A percentile compares a stretch with the other conserved stretches of the same genome.
phyloP scores from a whole-genome alignment of 2,329 filamentous ascomycete species.

The Cryphonectria naterciae region DNA sequence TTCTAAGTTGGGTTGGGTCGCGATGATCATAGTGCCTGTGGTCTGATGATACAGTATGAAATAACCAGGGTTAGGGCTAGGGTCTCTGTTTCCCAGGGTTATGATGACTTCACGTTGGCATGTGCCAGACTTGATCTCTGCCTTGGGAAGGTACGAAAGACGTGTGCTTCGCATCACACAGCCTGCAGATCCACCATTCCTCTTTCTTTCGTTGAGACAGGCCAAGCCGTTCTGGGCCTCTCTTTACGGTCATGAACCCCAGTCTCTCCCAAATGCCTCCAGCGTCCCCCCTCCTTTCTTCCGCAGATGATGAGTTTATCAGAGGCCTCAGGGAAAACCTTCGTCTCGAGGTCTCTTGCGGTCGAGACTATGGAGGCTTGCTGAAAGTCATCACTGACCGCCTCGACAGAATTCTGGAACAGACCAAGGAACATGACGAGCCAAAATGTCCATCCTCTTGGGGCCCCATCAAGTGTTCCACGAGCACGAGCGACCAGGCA shows the following conservation, averaged over 20 bases:
- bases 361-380: conserved; percentile 22
- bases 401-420: conserved; percentile 9
- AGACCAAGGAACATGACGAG: neutral
- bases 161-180: neutral
- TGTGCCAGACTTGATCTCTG: too few species aligned
- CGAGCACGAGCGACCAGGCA: neutral
- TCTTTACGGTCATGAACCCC: neutral
- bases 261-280: neutral
- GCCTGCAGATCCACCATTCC: neutral
- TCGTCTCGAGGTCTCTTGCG: neutral
- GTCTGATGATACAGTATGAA: too few species aligned
- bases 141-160: neutral
- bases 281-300: neutral
- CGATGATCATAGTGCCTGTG: neutral
- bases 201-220: neutral
- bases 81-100: neutral
- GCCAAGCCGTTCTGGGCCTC: neutral
- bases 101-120: neutral
- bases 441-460: neutral
- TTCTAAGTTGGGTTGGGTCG: neutral
- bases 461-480: conserved; percentile 8
- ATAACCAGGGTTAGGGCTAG: neutral
- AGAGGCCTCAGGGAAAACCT: conserved; percentile 2
- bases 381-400: conserved; percentile 12
- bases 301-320: conserved; percentile 20